Conservation (phyloP, 2,329 filamentous ascomycete genomes). For the Phaeosphaeriaceae sp. region DNA sequence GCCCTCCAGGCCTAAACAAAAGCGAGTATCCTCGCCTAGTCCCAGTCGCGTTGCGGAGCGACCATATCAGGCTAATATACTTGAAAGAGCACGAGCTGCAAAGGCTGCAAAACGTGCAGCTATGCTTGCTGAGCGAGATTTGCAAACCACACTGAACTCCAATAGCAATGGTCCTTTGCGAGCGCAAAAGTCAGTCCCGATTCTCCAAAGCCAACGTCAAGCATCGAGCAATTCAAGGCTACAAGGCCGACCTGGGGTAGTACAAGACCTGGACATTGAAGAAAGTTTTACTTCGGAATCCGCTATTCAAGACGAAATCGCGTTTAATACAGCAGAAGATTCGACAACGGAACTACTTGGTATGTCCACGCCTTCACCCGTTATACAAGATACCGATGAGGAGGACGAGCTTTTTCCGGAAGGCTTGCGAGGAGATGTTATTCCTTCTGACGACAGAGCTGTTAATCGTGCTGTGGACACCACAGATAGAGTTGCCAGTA, state of each 20-base stretch:
- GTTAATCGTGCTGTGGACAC: not conserved
- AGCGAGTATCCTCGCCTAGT: not conserved
- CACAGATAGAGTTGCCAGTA: not conserved
- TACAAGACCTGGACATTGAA: not conserved
- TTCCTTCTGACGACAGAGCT: not conserved
- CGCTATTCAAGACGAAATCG: not conserved
- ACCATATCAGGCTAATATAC: not conserved
- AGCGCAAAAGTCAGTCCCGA: slow-evolving; percentile 15
- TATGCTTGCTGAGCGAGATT: slow-evolving; percentile 6
- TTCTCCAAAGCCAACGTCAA: not conserved
- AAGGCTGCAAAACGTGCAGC: slow-evolving; percentile 17
- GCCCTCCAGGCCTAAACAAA: slow-evolving; percentile 10
- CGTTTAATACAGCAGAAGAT: not conserved
- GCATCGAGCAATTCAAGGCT: not conserved
- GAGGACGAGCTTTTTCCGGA: slow-evolving; percentile 10
- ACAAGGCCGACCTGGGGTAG: not conserved
- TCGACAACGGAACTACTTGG: not conserved
- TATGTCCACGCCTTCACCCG: not conserved
- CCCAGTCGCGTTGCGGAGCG: not conserved
- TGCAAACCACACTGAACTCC: not conserved
- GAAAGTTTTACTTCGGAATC: no score
- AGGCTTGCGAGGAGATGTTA: not conserved
- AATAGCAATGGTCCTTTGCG: slow-evolving; percentile 1
- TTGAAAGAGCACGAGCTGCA: slow-evolving; percentile 21
- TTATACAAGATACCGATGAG: slow-evolving; percentile 18